These are phyloP conservation scores for Quillaja saponaria DNA, from an alignment of 306 rosid species.

Conservation along the genomic window DNA sequence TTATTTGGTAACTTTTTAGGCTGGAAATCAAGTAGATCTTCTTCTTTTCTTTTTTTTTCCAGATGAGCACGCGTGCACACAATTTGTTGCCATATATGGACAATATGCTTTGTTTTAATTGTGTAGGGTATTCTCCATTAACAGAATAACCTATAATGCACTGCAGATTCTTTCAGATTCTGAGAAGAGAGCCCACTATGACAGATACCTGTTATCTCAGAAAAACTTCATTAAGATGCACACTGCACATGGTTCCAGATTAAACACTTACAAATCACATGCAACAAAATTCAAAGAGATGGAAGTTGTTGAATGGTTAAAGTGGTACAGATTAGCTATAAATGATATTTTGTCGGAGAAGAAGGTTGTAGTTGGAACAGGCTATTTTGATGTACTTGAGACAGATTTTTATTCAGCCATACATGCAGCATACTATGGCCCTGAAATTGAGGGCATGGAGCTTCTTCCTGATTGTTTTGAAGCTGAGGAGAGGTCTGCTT, in stretches of 20 bases:
- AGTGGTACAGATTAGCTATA: slow-evolving; percentile 75
- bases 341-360: slow-evolving; percentile 67
- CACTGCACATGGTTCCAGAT: slow-evolving; percentile 39
- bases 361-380: slow-evolving; percentile 69
- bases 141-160: slow-evolving; percentile 42
- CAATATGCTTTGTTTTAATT: slow-evolving; percentile 29
- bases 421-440: slow-evolving; percentile 83
- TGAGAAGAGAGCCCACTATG: slow-evolving; percentile 73
- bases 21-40: slow-evolving; percentile 25
- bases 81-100: too few relatives aligned
- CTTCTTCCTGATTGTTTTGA: slow-evolving; percentile 88
- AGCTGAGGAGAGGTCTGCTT: slow-evolving; percentile 93
- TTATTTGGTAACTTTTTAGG: slow-evolving; percentile 12
- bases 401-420: slow-evolving; percentile 88
- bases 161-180: slow-evolving; percentile 97
- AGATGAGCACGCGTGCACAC: too few relatives aligned
- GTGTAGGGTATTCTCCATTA: slow-evolving; percentile 38
- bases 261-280: slow-evolving; percentile 48
- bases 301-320: slow-evolving; percentile 97
- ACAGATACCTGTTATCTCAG: slow-evolving; percentile 65
- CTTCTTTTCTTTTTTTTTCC: not conserved
- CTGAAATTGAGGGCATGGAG: slow-evolving; percentile 71
- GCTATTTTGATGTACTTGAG: slow-evolving; percentile 79
- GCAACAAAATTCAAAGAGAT: slow-evolving; percentile 51
- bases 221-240: slow-evolving; percentile 55